Evolutionary conservation across 108 stramenopile species (phyloP).

Genomic region (Epipyxis sp.): DNA sequence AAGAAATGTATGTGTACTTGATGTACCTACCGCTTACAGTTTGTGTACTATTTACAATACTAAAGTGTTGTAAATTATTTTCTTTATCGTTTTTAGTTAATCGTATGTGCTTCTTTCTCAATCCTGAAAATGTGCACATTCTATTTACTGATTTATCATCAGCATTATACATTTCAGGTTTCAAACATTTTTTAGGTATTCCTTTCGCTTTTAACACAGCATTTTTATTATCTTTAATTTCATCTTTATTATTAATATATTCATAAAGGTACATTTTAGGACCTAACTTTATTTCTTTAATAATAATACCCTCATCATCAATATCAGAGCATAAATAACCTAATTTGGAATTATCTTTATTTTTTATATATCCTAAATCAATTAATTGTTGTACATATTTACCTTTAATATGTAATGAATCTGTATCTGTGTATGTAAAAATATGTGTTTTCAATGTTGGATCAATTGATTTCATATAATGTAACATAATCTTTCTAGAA

Average conservation of each 20-base stretch:
- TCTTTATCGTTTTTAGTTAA: conserved; percentile 1
- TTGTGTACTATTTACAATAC: no score
- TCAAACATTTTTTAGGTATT: conserved; percentile 2
- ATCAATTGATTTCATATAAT: conserved; percentile 2
- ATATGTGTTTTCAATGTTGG: conserved; percentile 10
- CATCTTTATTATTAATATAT: conserved; percentile 7
- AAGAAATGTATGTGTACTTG: no score
- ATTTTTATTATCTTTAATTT: not conserved
- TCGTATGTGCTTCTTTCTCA: not conserved
- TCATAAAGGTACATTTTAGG: not conserved
- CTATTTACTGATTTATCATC: not conserved
- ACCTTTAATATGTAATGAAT: conserved; percentile 6
- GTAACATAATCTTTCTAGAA: conserved; percentile 2
- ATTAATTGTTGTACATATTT: not conserved
- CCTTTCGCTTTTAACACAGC: not conserved
- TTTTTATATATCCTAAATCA: not conserved
- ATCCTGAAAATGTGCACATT: conserved; percentile 1
- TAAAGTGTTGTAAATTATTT: conserved; percentile 9
- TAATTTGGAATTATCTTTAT: not conserved
- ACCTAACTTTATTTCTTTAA: not conserved
- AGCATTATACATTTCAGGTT: not conserved
- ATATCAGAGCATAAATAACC: conserved; percentile 6
- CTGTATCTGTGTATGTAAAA: conserved; percentile 1
- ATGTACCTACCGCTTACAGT: no score
- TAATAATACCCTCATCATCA: conserved; percentile 10